Conservation (phyloP, 345 rosid genomes). For the Tarenaya hassleriana region DNA sequence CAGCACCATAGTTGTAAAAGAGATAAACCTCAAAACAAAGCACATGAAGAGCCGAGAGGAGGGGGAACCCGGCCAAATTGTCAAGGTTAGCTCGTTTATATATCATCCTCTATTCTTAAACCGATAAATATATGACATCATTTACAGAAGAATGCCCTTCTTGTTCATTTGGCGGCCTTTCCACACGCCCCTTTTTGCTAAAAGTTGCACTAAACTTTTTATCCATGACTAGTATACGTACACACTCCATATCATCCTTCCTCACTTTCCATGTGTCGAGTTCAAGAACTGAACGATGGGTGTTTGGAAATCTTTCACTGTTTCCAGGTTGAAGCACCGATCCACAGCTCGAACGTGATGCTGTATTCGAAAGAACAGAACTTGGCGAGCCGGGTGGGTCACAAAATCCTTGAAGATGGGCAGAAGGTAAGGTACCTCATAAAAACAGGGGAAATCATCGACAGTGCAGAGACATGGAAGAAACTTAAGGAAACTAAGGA, state of each 20-base stretch:
- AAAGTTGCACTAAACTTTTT: conserved; percentile 7
- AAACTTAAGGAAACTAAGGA: conserved; percentile 55
- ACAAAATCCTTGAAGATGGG: conserved; percentile 66
- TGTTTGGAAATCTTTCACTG: conserved; percentile 10
- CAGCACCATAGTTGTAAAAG: conserved; percentile 65
- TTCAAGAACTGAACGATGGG: not conserved
- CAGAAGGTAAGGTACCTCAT: conserved; percentile 59
- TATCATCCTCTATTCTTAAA: not conserved
- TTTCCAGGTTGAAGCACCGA: conserved; percentile 85
- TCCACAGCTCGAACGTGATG: conserved; percentile 97
- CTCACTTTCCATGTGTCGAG: conserved; percentile 2
- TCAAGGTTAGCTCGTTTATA: conserved; percentile 49
- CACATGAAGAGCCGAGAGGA: conserved; percentile 87
- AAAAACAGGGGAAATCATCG: conserved; percentile 85
- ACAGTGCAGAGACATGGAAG: conserved; percentile 66
- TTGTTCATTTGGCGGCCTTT: no score
- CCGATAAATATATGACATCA: not conserved
- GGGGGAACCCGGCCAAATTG: conserved; percentile 78
- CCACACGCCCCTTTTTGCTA: not conserved
- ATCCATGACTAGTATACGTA: no score
- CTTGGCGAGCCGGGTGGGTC: conserved; percentile 76
- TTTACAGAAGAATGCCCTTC: not conserved
- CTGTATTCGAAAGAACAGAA: conserved; percentile 76
- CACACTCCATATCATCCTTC: no score
- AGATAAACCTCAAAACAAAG: conserved; percentile 86